phyloP scores from a whole-genome alignment of 768 basidiomycete genomes.

The Porpolomopsis calyptriformis region DNA sequence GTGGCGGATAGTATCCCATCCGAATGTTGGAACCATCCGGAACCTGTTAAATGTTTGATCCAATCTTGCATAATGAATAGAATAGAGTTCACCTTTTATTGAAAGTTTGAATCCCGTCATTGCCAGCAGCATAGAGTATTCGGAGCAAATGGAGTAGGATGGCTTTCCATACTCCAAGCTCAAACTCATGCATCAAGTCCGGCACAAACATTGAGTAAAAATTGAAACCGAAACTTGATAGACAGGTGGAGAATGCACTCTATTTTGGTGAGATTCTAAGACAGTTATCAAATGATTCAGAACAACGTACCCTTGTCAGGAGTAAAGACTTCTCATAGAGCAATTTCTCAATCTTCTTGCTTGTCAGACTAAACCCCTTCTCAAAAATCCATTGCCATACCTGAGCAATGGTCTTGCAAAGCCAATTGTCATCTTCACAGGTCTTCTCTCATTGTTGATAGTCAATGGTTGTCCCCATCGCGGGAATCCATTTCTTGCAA shows the following conservation, averaged over 20 bases:
- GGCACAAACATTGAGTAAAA: constrained; percentile 14
- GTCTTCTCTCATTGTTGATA: neutral
- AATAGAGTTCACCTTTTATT: constrained; percentile 11
- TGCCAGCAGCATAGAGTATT: constrained; percentile 11
- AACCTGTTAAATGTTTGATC: constrained; percentile 7
- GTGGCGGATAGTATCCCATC: constrained; percentile 12
- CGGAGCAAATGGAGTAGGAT: constrained; percentile 19
- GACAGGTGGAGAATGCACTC: constrained; percentile 18
- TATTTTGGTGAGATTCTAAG: constrained; percentile 5
- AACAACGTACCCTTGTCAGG: constrained; percentile 4
- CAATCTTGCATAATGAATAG: neutral
- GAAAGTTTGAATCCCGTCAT: constrained; percentile 8
- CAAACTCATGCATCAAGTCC: constrained; percentile 21
- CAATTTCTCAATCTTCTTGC: constrained; percentile 2
- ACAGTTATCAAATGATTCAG: neutral
- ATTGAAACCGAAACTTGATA: constrained; percentile 10
- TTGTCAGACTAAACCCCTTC: constrained; percentile 1
- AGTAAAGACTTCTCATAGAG: constrained; percentile 4
- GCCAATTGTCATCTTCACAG: neutral
- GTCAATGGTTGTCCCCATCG: constrained; percentile 3
- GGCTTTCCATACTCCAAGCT: constrained; percentile 20
- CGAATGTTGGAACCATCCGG: constrained; percentile 12
- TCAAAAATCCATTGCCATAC: constrained; percentile 3
- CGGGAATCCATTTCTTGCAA: constrained; percentile 1
- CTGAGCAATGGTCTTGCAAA: neutral